These are phyloP conservation scores for Blepharisma stoltei DNA, from an alignment of 73 alveolate species.

Conservation along the genomic window DNA sequence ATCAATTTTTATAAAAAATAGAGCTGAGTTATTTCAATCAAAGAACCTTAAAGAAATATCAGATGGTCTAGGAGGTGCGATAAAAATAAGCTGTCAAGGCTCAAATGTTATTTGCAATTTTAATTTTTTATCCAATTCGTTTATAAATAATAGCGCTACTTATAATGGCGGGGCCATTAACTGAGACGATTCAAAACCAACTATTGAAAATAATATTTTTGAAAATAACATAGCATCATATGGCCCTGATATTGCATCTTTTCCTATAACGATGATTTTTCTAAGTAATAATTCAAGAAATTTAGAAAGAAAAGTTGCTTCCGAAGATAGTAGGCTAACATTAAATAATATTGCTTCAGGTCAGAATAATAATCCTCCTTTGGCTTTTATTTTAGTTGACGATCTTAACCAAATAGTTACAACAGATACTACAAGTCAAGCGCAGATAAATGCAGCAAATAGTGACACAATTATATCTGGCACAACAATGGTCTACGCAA, in stretches of 20 bases:
- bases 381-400: neutral
- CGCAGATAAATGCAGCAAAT: neutral
- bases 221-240: neutral
- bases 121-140: neutral
- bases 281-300: neutral
- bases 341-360: neutral
- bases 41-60: too few species aligned
- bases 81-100: too few species aligned
- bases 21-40: too few species aligned
- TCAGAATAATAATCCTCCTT: neutral
- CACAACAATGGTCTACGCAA: neutral
- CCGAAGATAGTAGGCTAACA: too few species aligned
- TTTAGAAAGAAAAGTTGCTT: neutral
- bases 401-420: conserved; percentile 7
- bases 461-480: conserved; percentile 2
- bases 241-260: conserved; percentile 20
- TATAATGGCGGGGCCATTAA: neutral
- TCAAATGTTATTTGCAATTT: neutral
- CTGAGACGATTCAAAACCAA: neutral
- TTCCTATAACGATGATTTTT: neutral
- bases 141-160: neutral
- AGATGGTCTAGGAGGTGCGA: too few species aligned
- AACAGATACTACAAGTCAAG: neutral
- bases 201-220: neutral
- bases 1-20: too few species aligned